These are phyloP conservation scores for Cicer cuneatum DNA, from an alignment of 306 rosid genomes.

Conservation along the genomic window DNA sequence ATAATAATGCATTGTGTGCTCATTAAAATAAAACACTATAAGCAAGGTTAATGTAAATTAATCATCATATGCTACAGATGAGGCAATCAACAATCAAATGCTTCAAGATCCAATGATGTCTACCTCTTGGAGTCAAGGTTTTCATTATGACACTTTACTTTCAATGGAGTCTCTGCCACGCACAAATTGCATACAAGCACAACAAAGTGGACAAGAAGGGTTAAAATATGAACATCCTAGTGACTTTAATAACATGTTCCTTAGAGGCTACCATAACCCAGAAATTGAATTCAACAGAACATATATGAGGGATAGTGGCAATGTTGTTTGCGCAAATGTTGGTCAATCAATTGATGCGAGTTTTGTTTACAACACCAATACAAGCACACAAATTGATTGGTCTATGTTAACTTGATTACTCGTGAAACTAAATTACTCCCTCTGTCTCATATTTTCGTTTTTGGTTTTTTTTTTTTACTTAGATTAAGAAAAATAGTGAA, in stretches of 20 bases:
- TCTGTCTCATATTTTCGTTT: neutral
- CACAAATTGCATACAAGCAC: constrained; percentile 12
- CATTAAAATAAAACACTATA: neutral
- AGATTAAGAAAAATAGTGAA: neutral
- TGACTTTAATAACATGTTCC: constrained; percentile 7
- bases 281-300: constrained; percentile 17
- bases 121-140: constrained; percentile 25
- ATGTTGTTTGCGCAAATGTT: neutral
- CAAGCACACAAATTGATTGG: constrained; percentile 36
- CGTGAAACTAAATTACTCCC: neutral
- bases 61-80: neutral
- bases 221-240: neutral
- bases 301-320: neutral
- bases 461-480: neutral
- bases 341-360: neutral
- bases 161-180: constrained; percentile 12
- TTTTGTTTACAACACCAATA: neutral
- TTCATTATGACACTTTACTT: neutral
- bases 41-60: neutral
- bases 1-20: neutral
- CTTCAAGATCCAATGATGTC: constrained; percentile 6
- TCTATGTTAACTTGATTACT: neutral
- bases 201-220: neutral
- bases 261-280: neutral
- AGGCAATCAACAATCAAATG: constrained; percentile 12